phyloP scores from a whole-genome alignment of 2,329 filamentous ascomycete species.

The Microdochium trichocladiopsis region DNA sequence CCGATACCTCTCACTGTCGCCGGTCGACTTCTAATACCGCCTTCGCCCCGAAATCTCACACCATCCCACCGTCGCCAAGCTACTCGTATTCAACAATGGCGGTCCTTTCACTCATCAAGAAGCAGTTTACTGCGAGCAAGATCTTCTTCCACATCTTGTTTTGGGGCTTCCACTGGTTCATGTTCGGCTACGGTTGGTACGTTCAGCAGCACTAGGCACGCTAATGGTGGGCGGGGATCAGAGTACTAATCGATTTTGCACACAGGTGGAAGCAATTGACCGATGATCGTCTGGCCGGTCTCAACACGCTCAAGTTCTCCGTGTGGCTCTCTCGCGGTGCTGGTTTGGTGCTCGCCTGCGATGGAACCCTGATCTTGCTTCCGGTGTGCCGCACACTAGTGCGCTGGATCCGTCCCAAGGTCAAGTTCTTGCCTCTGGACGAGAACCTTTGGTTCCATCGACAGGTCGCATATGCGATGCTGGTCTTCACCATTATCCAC shows the following conservation, averaged over 20 bases:
- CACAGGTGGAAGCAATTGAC: conserved; percentile 69
- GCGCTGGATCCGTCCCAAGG: conserved; percentile 75
- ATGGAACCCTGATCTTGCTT: conserved; percentile 80
- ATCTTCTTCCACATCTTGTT: conserved; percentile 75
- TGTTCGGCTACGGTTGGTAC: conserved; percentile 86
- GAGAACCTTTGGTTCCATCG: conserved; percentile 97
- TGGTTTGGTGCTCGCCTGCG: conserved; percentile 75
- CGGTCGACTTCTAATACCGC: conserved; percentile 36
- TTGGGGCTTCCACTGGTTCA: conserved; percentile 67
- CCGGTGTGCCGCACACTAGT: conserved; percentile 93
- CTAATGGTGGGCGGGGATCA: neutral
- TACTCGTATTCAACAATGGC: conserved; percentile 30
- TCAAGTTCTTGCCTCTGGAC: conserved; percentile 85
- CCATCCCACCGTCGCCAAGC: conserved; percentile 6
- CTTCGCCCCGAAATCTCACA: neutral
- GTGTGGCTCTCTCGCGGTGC: conserved; percentile 97
- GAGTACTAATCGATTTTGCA: conserved; percentile 12
- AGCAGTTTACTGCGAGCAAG: conserved; percentile 65
- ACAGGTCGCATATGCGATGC: conserved; percentile 83
- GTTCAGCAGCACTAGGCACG: conserved; percentile 18
- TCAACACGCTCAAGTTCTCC: conserved; percentile 79
- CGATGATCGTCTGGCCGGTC: conserved; percentile 61
- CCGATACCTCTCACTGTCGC: conserved; percentile 32
- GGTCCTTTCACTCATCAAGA: conserved; percentile 36
- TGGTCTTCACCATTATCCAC: conserved; percentile 76